Base-by-base conservation (phyloP, 2,329 filamentous ascomycete genomes). In the Fusarium annulatum region DNA sequence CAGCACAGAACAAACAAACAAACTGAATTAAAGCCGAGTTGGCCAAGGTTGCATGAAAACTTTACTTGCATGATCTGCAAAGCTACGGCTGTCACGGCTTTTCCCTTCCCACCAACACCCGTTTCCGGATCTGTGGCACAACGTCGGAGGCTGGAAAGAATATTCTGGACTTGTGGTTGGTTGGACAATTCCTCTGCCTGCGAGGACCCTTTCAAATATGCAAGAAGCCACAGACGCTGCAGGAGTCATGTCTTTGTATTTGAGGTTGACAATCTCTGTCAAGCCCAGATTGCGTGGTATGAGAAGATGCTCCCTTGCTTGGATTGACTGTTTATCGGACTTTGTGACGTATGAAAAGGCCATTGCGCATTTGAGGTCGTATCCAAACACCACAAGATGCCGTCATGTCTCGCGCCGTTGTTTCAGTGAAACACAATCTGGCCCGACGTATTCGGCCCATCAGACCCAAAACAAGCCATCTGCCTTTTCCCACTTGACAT, bases 331-430 rank as follows among this genome's bases (percentile, higher is more conserved):
- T 41, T 36, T 43, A 74, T 69, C 67, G 71, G 34, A 60, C 67
- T 48, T 52, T 68, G 58, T 72, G 71, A 72, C 67, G 71, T 69
- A 61, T 59, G 26, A 49, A 59, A n/a, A 56, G 45, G 52, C 49
- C 42, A 52, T 42, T 68, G 63, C 42, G 43, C 60, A 38, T 30
- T 45, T 48, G 41, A 46, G 55, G 26, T 26, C 26, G n/a, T 34
- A 51, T 48, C 42, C 41, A 70, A 43, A 43, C 34, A 58, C 42
- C 48, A 62, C 26, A 62, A 43, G 23, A 75, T 72, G 73, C 69
- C 73, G 73, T 77, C 71, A 77, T 78, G 56, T 67, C 63, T 77
- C 65, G 72, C 56, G 57, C 57, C 68, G 45, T 48, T 41, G 60
- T 73, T 77, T 77, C 68, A 74, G 56, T 58, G 56, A 49, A 66